Evolutionary conservation across 768 basidiomycete species (phyloP).

Genomic region (Tephrocybe rancida): DNA sequence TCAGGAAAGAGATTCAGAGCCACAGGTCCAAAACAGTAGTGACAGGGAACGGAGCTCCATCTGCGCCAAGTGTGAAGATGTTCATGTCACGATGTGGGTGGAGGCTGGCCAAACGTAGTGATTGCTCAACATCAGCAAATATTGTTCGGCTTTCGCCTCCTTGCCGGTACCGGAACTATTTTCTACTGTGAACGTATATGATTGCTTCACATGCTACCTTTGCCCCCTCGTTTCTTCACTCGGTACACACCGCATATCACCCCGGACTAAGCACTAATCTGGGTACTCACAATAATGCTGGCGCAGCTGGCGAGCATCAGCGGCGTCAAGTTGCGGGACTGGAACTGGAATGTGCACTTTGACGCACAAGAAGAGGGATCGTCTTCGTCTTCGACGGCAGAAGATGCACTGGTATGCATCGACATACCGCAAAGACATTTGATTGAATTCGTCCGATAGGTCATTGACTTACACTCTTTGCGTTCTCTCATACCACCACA

Average conservation of each 20-base stretch:
- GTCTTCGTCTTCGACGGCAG: constrained; percentile 12
- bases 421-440: not conserved
- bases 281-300: constrained; percentile 20
- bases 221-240: not conserved
- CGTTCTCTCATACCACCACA: constrained; percentile 21
- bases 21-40: too few species aligned
- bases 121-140: too few species aligned
- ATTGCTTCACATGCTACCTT: not conserved
- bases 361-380: constrained; percentile 14
- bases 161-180: not conserved
- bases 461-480: constrained; percentile 30
- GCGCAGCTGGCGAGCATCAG: constrained; percentile 21
- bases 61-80: too few species aligned
- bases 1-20: too few species aligned
- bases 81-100: too few species aligned
- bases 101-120: too few species aligned
- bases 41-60: too few species aligned
- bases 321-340: constrained; percentile 18
- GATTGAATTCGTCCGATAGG: constrained; percentile 14
- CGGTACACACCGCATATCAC: not conserved
- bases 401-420: constrained; percentile 24
- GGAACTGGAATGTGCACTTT: constrained; percentile 26
- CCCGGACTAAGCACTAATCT: not conserved
- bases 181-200: too few species aligned
- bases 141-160: not conserved